These are phyloP conservation scores for Xylaria hypoxylon DNA, from an alignment of 2,329 filamentous ascomycete species.

Conservation along the genomic window DNA sequence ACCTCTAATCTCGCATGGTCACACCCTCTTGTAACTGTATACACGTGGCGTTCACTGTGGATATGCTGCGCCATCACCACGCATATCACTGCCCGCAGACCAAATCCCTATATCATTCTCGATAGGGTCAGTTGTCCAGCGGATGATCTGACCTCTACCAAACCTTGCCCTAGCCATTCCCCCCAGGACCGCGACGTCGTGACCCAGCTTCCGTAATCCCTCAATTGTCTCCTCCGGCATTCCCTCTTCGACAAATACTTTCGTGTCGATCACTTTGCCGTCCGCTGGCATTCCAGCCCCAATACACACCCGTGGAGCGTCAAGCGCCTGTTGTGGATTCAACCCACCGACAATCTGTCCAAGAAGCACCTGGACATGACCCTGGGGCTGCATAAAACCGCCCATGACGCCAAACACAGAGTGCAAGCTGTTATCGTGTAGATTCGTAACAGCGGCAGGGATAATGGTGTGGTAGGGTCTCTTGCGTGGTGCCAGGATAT, in stretches of 20 bases:
- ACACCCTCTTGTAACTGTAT: neutral
- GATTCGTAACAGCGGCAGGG: slow-evolving; percentile 86
- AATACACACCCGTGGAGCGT: slow-evolving; percentile 92
- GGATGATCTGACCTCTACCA: slow-evolving; percentile 87
- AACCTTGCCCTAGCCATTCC: slow-evolving; percentile 77
- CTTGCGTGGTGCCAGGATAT: slow-evolving; percentile 82
- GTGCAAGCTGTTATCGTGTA: slow-evolving; percentile 78
- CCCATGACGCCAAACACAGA: slow-evolving; percentile 97
- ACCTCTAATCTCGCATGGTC: too few species aligned
- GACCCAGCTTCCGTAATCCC: slow-evolving; percentile 76
- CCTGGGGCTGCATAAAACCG: slow-evolving; percentile 98
- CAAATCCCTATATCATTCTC: slow-evolving; percentile 77
- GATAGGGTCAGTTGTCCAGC: slow-evolving; percentile 75
- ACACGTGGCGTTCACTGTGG: slow-evolving; percentile 55
- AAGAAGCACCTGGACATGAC: slow-evolving; percentile 91
- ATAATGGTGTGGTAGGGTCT: slow-evolving; percentile 98
- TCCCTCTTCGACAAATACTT: slow-evolving; percentile 85
- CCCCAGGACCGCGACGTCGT: slow-evolving; percentile 76
- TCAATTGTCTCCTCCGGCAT: slow-evolving; percentile 76
- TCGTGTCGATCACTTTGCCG: slow-evolving; percentile 60
- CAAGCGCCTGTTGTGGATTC: slow-evolving; percentile 87
- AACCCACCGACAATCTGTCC: slow-evolving; percentile 87
- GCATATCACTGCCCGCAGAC: slow-evolving; percentile 88
- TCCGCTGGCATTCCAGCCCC: slow-evolving; percentile 76
- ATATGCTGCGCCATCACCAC: slow-evolving; percentile 82